Percentiles rank a stretch among this genome's conserved stretches.
These are phyloP conservation scores for Leccinellum albellum DNA, from an alignment of 768 basidiomycete genomes.

Conservation along the genomic window DNA sequence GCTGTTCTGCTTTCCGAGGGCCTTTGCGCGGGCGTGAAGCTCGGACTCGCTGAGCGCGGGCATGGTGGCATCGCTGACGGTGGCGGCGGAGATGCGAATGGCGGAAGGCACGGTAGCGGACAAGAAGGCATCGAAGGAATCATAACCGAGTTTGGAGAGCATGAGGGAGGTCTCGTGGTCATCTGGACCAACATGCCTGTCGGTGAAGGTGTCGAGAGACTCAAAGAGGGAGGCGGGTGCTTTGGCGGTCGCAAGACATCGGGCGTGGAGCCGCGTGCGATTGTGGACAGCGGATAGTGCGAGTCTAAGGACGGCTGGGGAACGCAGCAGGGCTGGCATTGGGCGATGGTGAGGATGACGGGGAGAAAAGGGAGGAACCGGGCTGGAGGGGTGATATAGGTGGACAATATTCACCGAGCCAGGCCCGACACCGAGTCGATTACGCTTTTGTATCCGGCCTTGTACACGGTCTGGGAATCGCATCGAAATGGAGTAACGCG, in stretches of 20 bases:
- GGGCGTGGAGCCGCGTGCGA: slow-evolving; percentile 24
- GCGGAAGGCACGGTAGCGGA: slow-evolving; percentile 74
- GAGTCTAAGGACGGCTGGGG: slow-evolving; percentile 24
- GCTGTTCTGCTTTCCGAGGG: slow-evolving; percentile 75
- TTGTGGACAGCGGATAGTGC: slow-evolving; percentile 16
- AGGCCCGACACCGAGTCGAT: slow-evolving; percentile 37
- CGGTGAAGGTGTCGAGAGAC: slow-evolving; percentile 84
- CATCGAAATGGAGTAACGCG: slow-evolving; percentile 3
- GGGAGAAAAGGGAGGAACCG: slow-evolving; percentile 16
- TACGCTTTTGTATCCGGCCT: slow-evolving; percentile 25
- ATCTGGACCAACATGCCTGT: slow-evolving; percentile 92
- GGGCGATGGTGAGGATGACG: slow-evolving; percentile 13
- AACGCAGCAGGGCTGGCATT: slow-evolving; percentile 30
- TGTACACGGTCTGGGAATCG: slow-evolving; percentile 13
- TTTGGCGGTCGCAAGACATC: slow-evolving; percentile 58
- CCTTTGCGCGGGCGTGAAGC: slow-evolving; percentile 68
- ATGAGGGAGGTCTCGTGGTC: slow-evolving; percentile 74
- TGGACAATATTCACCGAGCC: slow-evolving; percentile 38
- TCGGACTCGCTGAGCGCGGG: slow-evolving; percentile 83
- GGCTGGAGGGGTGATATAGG: slow-evolving; percentile 21
- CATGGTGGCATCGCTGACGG: slow-evolving; percentile 66
- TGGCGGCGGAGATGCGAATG: slow-evolving; percentile 64
- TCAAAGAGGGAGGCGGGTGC: slow-evolving; percentile 65
- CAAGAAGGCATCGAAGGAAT: slow-evolving; percentile 86
- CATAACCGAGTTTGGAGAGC: slow-evolving; percentile 81